Percentiles rank a stretch among this genome's conserved stretches.
These are phyloP conservation scores for Cadophora sp. DNA, from an alignment of 2,329 filamentous ascomycete genomes.

Conservation along the genomic window DNA sequence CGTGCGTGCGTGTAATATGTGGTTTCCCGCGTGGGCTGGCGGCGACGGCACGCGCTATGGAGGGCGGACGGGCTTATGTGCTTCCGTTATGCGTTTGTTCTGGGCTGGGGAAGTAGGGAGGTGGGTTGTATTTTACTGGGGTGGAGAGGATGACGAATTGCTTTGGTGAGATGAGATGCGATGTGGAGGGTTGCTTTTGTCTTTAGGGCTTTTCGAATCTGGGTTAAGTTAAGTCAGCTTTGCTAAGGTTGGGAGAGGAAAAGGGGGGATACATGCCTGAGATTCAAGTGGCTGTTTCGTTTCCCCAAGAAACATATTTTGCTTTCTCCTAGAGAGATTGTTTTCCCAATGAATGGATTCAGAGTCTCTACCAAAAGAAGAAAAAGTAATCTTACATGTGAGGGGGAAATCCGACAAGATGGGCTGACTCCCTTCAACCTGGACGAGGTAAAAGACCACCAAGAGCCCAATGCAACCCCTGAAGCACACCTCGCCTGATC, in stretches of 20 bases:
- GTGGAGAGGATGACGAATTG: conserved; percentile 9
- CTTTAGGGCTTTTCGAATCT: too few relatives aligned
- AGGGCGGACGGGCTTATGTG: conserved; percentile 12
- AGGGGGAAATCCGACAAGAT: not conserved
- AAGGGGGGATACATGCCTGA: too few relatives aligned
- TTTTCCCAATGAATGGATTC: not conserved
- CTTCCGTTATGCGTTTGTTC: conserved; percentile 5
- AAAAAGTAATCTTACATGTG: too few relatives aligned
- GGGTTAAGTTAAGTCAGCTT: too few relatives aligned
- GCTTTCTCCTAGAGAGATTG: too few relatives aligned
- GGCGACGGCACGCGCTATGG: too few relatives aligned
- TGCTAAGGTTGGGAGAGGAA: too few relatives aligned
- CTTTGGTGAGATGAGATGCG: not conserved
- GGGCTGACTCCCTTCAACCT: not conserved
- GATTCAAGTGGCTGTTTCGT: too few relatives aligned
- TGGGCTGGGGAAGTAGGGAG: too few relatives aligned
- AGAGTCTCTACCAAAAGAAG: too few relatives aligned
- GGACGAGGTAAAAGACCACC: not conserved
- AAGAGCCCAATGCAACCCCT: not conserved
- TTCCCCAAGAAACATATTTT: too few relatives aligned
- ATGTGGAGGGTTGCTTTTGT: not conserved
- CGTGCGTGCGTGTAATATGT: not conserved
- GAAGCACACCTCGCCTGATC: conserved; percentile 5
- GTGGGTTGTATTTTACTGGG: not conserved
- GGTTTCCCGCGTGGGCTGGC: conserved; percentile 10